Conservation (phyloP, 2,329 filamentous ascomycete genomes). For the Rachicladosporium sp. region DNA sequence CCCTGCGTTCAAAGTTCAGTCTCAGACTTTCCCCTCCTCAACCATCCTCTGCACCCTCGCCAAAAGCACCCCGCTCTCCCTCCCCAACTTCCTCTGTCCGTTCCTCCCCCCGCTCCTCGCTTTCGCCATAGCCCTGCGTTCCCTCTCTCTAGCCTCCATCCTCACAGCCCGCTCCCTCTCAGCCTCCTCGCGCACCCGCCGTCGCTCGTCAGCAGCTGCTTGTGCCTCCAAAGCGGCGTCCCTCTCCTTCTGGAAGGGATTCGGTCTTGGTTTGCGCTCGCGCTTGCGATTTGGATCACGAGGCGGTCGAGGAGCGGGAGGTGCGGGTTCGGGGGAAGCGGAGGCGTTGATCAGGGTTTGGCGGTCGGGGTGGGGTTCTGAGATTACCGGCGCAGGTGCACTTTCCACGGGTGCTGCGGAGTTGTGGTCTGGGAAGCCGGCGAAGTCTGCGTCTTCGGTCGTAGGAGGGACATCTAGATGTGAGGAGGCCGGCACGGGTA, state of each 20-base stretch:
- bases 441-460: neutral
- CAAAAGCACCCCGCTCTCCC: conserved; percentile 66
- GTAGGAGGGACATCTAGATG: conserved; percentile 6
- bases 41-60: conserved; percentile 68
- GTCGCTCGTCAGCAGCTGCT: conserved; percentile 52
- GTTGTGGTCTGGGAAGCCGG: conserved; percentile 13
- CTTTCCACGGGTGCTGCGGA: conserved; percentile 11
- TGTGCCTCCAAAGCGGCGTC: conserved; percentile 40
- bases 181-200: conserved; percentile 49
- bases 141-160: conserved; percentile 56
- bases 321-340: conserved; percentile 1
- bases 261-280: conserved; percentile 28
- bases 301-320: conserved; percentile 15
- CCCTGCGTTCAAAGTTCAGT: too few relatives aligned
- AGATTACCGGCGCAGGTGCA: conserved; percentile 20
- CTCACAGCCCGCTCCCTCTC: conserved; percentile 43
- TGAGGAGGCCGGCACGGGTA: conserved; percentile 21
- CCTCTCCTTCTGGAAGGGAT: conserved; percentile 32
- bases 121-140: conserved; percentile 52
- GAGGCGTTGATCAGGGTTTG: conserved; percentile 19
- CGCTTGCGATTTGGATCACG: conserved; percentile 4
- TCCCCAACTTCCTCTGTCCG: conserved; percentile 67
- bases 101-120: conserved; percentile 49
- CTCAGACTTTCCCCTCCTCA: conserved; percentile 17
- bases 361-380: conserved; percentile 34